These are phyloP conservation scores for Platanthera zijinensis DNA, from an alignment of 106 monocot genomes.

Conservation along the genomic window DNA sequence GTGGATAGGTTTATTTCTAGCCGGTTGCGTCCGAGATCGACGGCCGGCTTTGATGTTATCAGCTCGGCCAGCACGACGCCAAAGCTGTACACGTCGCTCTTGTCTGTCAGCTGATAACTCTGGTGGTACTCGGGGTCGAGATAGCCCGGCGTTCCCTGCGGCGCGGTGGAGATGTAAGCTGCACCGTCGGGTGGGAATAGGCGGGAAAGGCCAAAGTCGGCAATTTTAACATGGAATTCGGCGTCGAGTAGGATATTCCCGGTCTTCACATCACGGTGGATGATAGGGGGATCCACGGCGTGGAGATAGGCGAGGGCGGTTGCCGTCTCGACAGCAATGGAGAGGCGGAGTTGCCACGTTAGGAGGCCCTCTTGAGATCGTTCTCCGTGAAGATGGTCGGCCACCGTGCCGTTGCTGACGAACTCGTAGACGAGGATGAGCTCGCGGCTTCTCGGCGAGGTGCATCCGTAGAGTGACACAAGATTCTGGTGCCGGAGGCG, in stretches of 20 bases:
- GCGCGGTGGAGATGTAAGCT: constrained; percentile 35
- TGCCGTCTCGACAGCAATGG: constrained; percentile 36
- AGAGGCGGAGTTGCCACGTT: constrained; percentile 29
- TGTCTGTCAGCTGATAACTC: constrained; percentile 44
- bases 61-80: constrained; percentile 34
- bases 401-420: constrained; percentile 16
- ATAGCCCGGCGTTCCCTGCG: constrained; percentile 53
- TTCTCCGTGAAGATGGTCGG: constrained; percentile 24
- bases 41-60: constrained; percentile 42
- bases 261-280: constrained; percentile 57
- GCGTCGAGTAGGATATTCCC: constrained; percentile 41
- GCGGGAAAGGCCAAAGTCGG: constrained; percentile 45
- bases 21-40: constrained; percentile 25
- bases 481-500: constrained; percentile 44
- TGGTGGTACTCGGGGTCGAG: constrained; percentile 50
- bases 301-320: constrained; percentile 41
- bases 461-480: constrained; percentile 46
- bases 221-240: constrained; percentile 34
- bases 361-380: constrained; percentile 1
- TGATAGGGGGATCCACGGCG: constrained; percentile 31
- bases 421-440: constrained; percentile 21
- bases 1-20: constrained; percentile 38
- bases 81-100: constrained; percentile 41
- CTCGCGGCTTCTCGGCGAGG: constrained; percentile 32
- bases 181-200: constrained; percentile 23